Base-by-base conservation (phyloP, 2,329 filamentous ascomycete genomes). In the Sarocladiaceae sp. region DNA sequence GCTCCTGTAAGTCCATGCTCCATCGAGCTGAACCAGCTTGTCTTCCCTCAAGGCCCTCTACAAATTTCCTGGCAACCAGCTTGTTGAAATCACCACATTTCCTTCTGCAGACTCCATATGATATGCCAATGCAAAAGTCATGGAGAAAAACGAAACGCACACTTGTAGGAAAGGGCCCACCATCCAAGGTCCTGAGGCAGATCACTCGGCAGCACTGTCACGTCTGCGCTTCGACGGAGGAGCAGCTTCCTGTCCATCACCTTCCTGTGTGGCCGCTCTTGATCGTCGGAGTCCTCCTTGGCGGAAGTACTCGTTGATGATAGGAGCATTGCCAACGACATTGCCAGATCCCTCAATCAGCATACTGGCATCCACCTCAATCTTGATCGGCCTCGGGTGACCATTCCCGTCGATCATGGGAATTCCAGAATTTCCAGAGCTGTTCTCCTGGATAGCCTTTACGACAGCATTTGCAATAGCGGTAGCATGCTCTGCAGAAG, bases 321-420 rank as follows among this genome's bases (percentile, higher is more conserved):
- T 40, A 3, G 59, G 53, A 18, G 64, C 62, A 28, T 56, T 64
- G 20, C 74, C 76, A 5, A 79, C 57, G 12, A 77, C 56, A 50
- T 80, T 80, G 11, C 66, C 64, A 2, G 63, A 57, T 0, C 77
- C 76, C 33, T 72, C 64, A 15, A 79, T 66, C 8, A 64, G 69
- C 18, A 78, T 57, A 15, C 75, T 72, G 2, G 77, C 73, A 20
- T 72, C 70, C 12, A 82, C 67, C 23, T 70, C 63, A 28, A 78
- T 65, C 22, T 60, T 63, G 37, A 78, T 58, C 1, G 71, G 71
- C 12, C 75, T 62, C 4, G 70, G 69, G 20, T 64, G 64, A 15
- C 74, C 73, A 11, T 74, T 64, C 50, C 71, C 69, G 51, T 76
- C 70, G 36, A 75, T 69, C 74, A 77, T 74, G 33, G 72, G 73